phyloP scores from a whole-genome alignment of 139 green algal genomes.

The Mychonastes homosphaera region DNA sequence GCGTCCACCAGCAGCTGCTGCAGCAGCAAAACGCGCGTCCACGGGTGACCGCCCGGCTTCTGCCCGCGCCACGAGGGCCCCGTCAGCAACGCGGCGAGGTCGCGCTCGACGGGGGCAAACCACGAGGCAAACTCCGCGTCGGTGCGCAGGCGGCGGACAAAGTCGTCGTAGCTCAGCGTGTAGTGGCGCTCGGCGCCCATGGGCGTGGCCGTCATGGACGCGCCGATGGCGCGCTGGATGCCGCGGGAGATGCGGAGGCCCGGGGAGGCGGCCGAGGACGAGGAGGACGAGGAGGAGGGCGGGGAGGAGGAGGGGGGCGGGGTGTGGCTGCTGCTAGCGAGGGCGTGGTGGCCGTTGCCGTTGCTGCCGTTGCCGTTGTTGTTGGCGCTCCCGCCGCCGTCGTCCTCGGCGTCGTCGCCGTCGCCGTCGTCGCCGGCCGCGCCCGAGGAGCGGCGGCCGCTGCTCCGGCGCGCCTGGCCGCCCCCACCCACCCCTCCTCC shows the following conservation, averaged over 20 bases:
- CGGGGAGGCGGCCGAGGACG: not conserved
- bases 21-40: constrained; percentile 49
- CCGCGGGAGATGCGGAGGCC: constrained; percentile 37
- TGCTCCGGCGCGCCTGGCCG: not conserved
- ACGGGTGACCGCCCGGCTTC: constrained; percentile 17
- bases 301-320: constrained; percentile 4
- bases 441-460: not conserved
- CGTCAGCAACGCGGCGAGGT: constrained; percentile 22
- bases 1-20: constrained; percentile 63
- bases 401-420: not conserved
- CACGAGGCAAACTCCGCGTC: constrained; percentile 33
- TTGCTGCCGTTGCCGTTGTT: not conserved
- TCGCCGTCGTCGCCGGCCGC: not conserved
- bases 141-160: constrained; percentile 22
- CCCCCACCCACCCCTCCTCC: not conserved
- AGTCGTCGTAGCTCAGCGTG: constrained; percentile 42
- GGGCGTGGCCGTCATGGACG: constrained; percentile 48
- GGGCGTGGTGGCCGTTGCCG: not conserved
- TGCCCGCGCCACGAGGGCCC: constrained; percentile 30
- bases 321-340: not conserved
- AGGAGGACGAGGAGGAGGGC: not conserved
- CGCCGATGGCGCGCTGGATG: constrained; percentile 46
- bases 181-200: constrained; percentile 47
- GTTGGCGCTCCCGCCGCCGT: not conserved
- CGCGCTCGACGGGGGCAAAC: constrained; percentile 22